Percentiles rank a stretch among this genome's conserved stretches.
These are phyloP conservation scores for Gracilaria domingensis DNA, from an alignment of 23 red algal species.

Conservation along the genomic window DNA sequence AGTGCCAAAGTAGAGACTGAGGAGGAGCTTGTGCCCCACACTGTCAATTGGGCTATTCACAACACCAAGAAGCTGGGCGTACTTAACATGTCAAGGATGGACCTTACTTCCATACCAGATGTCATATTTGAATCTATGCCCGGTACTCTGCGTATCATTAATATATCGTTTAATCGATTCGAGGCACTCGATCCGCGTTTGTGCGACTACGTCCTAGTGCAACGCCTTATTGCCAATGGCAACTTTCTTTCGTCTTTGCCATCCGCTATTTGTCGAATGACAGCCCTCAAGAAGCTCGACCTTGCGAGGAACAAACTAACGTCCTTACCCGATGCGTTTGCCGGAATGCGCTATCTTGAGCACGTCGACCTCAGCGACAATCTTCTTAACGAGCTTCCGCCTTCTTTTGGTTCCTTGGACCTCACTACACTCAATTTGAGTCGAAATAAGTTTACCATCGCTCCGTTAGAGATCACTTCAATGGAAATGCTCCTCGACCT, in stretches of 20 bases:
- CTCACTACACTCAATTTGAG: constrained; percentile 57
- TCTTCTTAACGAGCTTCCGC: constrained; percentile 41
- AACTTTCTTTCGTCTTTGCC: constrained; percentile 65
- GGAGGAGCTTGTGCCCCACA: constrained; percentile 39
- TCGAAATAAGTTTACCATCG: constrained; percentile 43
- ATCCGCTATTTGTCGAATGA: constrained; percentile 42
- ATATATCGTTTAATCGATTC: constrained; percentile 61
- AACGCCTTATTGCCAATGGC: constrained; percentile 61
- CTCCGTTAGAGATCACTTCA: constrained; percentile 43
- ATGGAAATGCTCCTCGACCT: constrained; percentile 57
- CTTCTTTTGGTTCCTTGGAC: constrained; percentile 54
- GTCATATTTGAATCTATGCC: constrained; percentile 56
- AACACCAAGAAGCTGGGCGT: constrained; percentile 67
- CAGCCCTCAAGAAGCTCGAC: constrained; percentile 65
- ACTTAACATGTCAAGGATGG: constrained; percentile 56
- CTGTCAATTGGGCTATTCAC: constrained; percentile 45
- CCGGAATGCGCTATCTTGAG: constrained; percentile 51
- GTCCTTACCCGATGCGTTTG: constrained; percentile 54
- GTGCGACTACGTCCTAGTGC: constrained; percentile 57
- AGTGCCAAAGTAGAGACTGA: neutral
- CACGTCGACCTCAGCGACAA: constrained; percentile 60
- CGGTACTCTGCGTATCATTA: constrained; percentile 64
- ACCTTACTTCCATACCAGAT: constrained; percentile 51
- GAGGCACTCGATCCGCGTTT: constrained; percentile 38
- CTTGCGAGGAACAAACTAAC: constrained; percentile 57